These are phyloP conservation scores for Mortierella sp. DNA, from an alignment of 371 early-diverging fungal species.

Conservation along the genomic window DNA sequence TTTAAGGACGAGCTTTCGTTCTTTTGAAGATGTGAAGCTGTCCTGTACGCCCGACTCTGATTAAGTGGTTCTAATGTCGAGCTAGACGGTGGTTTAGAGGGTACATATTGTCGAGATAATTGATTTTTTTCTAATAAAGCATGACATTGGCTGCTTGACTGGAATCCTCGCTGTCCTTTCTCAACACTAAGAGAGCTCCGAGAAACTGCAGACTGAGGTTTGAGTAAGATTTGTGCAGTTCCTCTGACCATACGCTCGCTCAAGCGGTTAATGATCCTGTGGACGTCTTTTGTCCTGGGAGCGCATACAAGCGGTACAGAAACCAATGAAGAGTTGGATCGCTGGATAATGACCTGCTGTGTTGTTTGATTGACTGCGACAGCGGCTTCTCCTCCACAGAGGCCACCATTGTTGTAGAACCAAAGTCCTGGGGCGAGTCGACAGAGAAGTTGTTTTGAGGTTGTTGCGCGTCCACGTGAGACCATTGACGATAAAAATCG, in stretches of 20 bases:
- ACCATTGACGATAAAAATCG: slow-evolving; percentile 32
- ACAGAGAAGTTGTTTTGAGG: slow-evolving; percentile 31
- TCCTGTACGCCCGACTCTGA: too few relatives aligned
- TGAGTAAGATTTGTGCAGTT: slow-evolving; percentile 31
- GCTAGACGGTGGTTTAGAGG: too few relatives aligned
- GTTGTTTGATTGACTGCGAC: slow-evolving; percentile 52
- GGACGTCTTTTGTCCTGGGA: slow-evolving; percentile 19
- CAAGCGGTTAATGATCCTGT: slow-evolving; percentile 28
- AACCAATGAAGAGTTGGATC: slow-evolving; percentile 19
- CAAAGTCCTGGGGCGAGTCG: slow-evolving; percentile 48
- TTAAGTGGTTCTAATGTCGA: too few relatives aligned
- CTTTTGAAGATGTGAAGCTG: too few relatives aligned
- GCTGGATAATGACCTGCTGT: slow-evolving; percentile 49
- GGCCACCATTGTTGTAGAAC: slow-evolving; percentile 48
- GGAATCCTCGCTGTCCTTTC: too few relatives aligned
- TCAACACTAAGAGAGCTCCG: too few relatives aligned
- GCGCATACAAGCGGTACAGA: background rate
- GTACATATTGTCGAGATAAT: too few relatives aligned
- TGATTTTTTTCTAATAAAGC: too few relatives aligned
- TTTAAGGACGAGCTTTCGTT: too few relatives aligned
- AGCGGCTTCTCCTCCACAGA: slow-evolving; percentile 48
- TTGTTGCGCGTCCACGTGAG: slow-evolving; percentile 5
- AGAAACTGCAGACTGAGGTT: slow-evolving; percentile 14
- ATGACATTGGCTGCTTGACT: too few relatives aligned
- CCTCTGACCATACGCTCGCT: slow-evolving; percentile 38